phyloP scores from a whole-genome alignment of 345 rosid genomes.

The Tarenaya hassleriana region DNA sequence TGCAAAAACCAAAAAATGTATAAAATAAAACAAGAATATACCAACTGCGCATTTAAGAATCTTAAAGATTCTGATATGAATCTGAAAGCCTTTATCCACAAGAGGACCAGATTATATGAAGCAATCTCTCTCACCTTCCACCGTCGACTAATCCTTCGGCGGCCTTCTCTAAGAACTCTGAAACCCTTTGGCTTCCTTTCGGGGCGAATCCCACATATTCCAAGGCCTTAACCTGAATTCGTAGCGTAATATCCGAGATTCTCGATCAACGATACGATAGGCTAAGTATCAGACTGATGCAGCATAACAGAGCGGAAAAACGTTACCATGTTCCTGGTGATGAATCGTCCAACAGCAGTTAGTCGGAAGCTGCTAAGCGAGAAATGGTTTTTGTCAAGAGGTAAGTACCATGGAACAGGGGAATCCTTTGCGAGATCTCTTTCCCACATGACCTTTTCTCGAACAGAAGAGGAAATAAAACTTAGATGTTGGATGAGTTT shows the following conservation, averaged over 20 bases:
- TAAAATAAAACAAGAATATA: too few relatives aligned
- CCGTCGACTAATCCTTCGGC: constrained; percentile 94
- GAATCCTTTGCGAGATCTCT: too few relatives aligned
- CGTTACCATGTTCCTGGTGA: neutral
- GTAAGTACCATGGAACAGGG: too few relatives aligned
- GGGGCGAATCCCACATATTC: constrained; percentile 87
- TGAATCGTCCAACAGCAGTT: too few relatives aligned
- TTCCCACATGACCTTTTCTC: too few relatives aligned
- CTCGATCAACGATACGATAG: neutral
- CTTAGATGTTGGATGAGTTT: constrained; percentile 5
- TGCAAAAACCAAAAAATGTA: constrained; percentile 29
- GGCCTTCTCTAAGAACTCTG: constrained; percentile 82
- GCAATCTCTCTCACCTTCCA: constrained; percentile 58
- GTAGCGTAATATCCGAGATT: too few relatives aligned
- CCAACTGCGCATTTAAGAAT: too few relatives aligned
- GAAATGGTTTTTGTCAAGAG: too few relatives aligned
- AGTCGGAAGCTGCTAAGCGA: too few relatives aligned
- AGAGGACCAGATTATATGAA: neutral
- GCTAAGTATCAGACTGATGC: neutral
- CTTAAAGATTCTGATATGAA: too few relatives aligned
- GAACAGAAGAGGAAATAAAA: neutral
- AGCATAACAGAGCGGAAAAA: neutral
- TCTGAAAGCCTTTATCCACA: too few relatives aligned
- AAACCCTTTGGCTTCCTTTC: constrained; percentile 92
- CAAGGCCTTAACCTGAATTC: constrained; percentile 82